These are phyloP conservation scores for Apostasia ramifera DNA, from an alignment of 106 monocot genomes.

Conservation along the genomic window DNA sequence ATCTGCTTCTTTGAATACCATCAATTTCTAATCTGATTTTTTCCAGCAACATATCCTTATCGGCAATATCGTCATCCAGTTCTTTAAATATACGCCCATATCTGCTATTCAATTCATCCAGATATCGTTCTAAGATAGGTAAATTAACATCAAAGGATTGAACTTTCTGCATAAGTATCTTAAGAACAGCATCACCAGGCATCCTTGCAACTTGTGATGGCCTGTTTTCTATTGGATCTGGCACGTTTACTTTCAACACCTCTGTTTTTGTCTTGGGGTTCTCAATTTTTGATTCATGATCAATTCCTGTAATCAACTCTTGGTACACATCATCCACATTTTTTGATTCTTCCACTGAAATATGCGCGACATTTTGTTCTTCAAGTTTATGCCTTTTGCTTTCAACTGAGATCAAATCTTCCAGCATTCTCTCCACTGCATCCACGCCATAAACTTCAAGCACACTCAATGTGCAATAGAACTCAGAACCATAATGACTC, in stretches of 20 bases:
- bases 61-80: conserved; percentile 65
- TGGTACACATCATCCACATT: conserved; percentile 21
- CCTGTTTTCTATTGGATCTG: conserved; percentile 38
- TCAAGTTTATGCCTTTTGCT: conserved; percentile 26
- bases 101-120: conserved; percentile 72
- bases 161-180: conserved; percentile 87
- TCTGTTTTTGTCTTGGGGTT: conserved; percentile 24
- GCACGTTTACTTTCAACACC: conserved; percentile 7
- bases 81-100: conserved; percentile 74
- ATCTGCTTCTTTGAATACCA: conserved; percentile 41
- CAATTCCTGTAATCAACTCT: conserved; percentile 19
- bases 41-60: conserved; percentile 40
- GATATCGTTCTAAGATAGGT: conserved; percentile 69
- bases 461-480: conserved; percentile 78
- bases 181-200: conserved; percentile 84
- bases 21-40: conserved; percentile 45
- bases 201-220: conserved; percentile 61
- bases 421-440: conserved; percentile 91
- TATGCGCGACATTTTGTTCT: conserved; percentile 27
- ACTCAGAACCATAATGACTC: conserved; percentile 83
- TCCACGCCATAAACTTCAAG: conserved; percentile 90
- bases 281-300: conserved; percentile 23
- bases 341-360: conserved; percentile 14
- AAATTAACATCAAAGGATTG: conserved; percentile 74
- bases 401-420: conserved; percentile 67